Base-by-base conservation (phyloP, 202 grass and related monocot species). In the Digitaria exilis region DNA sequence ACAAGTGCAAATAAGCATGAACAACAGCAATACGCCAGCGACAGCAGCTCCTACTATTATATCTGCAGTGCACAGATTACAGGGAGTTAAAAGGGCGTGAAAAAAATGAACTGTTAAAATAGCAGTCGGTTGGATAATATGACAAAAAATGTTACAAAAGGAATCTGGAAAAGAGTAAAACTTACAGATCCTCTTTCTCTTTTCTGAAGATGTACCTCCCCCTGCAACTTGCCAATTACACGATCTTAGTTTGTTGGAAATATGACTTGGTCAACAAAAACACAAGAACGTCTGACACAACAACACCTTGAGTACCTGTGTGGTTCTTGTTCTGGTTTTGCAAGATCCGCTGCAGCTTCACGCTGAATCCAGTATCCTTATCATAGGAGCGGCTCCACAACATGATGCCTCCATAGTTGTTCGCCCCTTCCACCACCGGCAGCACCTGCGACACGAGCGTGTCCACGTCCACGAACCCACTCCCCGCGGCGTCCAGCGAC, bases 401-500 rank as follows among this genome's bases (percentile, higher is more conserved):
- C 90, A 95, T 95, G 71, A 95, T 28, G 19, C 90, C 93, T 2
- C 93, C 90, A 56, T 79, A 95, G 9, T 92, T 95, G 3, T 50
- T 3, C 9, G 75, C 52, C 9, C 26, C 13, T 56, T 90, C 64
- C 31, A 90, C 79, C 78, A 49, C 32, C 22, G 85, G 90, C 41
- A 95, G 57, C 57, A 95, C 93, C 75, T 76, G 25, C 28, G 42
- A 71, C 57, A 34, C 84, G 4, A 95, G 77, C 6, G 61, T 61
- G 35, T 70, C 72, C 12, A 76, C 84, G 24, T 88, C 60, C 7
- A 92, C 79, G 56, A 86, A 95, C 16, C 87, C 93, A 56, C 87
- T 70, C 10, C 19, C 69, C 16, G 90, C 79, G 0, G 85, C 90
- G 16, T 80, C 65, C 29, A 0, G 11, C n/a, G 93, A 84, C 2